phyloP scores from a whole-genome alignment of 129 eudicot species.

The Cynara cardunculus region DNA sequence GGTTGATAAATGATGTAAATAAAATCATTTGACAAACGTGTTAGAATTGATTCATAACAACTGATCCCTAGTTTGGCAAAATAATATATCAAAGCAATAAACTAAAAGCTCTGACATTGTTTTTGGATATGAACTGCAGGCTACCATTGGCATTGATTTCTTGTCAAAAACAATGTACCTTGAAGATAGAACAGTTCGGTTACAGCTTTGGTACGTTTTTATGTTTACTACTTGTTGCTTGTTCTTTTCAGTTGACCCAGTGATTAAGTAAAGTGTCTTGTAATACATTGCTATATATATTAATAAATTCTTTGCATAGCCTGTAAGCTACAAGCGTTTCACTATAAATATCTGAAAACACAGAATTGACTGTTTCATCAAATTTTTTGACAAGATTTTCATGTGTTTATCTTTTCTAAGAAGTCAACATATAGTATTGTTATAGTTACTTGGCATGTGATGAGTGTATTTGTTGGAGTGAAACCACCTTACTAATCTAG shows the following conservation, averaged over 20 bases:
- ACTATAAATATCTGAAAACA: not conserved
- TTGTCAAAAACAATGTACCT: slow-evolving; percentile 87
- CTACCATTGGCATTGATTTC: slow-evolving; percentile 85
- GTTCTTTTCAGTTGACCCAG: not conserved
- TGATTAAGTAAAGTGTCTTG: not conserved
- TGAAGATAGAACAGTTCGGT: slow-evolving; percentile 80
- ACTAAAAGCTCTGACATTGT: not conserved
- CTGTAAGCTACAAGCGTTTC: not conserved
- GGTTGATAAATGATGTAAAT: not conserved
- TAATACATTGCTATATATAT: not conserved
- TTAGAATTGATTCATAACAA: not conserved
- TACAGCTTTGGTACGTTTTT: slow-evolving; percentile 69
- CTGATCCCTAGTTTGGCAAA: not conserved
- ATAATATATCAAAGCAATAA: no score
- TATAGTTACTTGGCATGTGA: not conserved
- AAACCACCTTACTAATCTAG: not conserved
- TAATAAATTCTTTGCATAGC: not conserved
- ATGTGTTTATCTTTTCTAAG: not conserved
- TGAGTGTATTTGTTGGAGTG: not conserved
- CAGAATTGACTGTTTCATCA: not conserved
- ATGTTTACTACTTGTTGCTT: not conserved
- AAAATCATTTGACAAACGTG: not conserved
- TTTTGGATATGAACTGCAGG: slow-evolving; percentile 43
- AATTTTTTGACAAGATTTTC: not conserved
- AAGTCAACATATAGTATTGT: not conserved